Base-by-base conservation (phyloP, 768 basidiomycete genomes). In the Mycena floridula region DNA sequence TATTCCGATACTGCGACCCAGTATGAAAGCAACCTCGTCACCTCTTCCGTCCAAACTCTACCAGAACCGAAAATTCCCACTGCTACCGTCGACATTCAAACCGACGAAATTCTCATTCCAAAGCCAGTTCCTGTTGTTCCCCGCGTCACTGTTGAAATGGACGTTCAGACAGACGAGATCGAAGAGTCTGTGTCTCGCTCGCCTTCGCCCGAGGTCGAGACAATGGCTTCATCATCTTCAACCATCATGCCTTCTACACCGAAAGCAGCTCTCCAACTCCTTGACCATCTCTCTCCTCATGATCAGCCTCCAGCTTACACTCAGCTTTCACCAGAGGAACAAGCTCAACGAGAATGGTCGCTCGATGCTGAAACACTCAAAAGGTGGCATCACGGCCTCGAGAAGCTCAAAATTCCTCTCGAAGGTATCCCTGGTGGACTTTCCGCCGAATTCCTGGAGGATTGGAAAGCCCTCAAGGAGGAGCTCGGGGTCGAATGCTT, bases 291-390 rank as follows among this genome's bases (percentile, higher is more conserved):
- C 40, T 12, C 45, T 46, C 53, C 62, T 9, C 53, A 49, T 35
- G 87, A 89, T 50, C 70, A 81, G 27, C 88, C 89, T 0, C 89
- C 89, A 1, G 78, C 87, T 2, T 89, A 91, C 57, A 71, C 75
- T 48, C 77, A 81, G 54, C n/a, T n/a, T n/a, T n/a, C n/a, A n/a
- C n/a, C n/a, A n/a, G 67, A 81, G 32, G 64, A 77, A 16, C 69
- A 68, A 25, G n/a, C n/a, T n/a, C 71, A 80, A 49, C 71, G 81
- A 36, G 61, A 75, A 35, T 70, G 69, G 46, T 69, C 72, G 48
- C 64, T 66, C 52, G 72, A 79, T 25, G 67, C 72, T 16, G 82
- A 80, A 42, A 69, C 74, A 2, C 68, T 90, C 42, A 79, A 73
- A 56, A 79, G 82, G 46, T 87, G 82, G 77, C 89, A 91, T 56